These are phyloP conservation scores for Cucurbita argyrosperma DNA, from an alignment of 306 rosid genomes.

Conservation along the genomic window DNA sequence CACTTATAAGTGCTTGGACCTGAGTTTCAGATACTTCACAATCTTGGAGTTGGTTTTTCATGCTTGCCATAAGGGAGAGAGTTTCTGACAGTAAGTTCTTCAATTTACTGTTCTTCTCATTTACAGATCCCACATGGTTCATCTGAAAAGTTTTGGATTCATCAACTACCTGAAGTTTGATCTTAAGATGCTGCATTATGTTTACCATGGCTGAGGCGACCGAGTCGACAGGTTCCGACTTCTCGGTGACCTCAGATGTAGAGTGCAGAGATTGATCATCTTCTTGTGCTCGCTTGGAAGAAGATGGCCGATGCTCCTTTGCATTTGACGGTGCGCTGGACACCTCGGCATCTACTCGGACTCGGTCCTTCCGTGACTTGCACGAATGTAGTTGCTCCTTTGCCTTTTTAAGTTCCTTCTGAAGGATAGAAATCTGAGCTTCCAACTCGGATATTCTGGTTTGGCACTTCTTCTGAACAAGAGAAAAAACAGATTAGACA, in stretches of 20 bases:
- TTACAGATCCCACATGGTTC: conserved; percentile 29
- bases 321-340: conserved; percentile 49
- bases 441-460: conserved; percentile 76
- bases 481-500: not conserved
- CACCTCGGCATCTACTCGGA: conserved; percentile 53
- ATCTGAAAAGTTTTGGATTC: conserved; percentile 34
- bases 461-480: conserved; percentile 60
- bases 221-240: conserved; percentile 37
- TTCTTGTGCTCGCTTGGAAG: conserved; percentile 29
- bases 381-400: conserved; percentile 41
- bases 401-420: conserved; percentile 55
- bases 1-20: conserved; percentile 35
- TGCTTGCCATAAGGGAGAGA: conserved; percentile 42
- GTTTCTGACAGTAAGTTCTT: conserved; percentile 49
- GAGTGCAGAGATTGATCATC: conserved; percentile 31
- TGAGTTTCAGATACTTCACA: conserved; percentile 57
- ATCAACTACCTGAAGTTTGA: conserved; percentile 45
- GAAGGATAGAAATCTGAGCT: conserved; percentile 63
- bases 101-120: conserved; percentile 40
- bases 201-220: conserved; percentile 36
- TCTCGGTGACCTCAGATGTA: conserved; percentile 28
- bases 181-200: conserved; percentile 52
- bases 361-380: conserved; percentile 52
- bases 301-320: conserved; percentile 39
- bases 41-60: conserved; percentile 43